Evolutionary conservation across 352 stramenopile species (phyloP), one percentile per base, ranked within the genome.

Genomic region (Aphanomyces astaci): DNA sequence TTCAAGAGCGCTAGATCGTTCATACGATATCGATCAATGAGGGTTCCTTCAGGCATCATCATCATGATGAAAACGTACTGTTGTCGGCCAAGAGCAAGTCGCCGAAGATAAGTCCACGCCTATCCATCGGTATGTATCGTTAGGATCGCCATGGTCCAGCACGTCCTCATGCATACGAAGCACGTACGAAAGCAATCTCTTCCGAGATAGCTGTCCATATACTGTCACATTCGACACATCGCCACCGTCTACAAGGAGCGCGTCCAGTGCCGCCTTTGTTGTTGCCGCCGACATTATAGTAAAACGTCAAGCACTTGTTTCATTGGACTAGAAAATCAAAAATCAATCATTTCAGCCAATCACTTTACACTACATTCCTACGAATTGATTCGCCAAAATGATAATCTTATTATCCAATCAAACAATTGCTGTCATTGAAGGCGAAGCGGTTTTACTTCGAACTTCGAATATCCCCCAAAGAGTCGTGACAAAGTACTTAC

Each of bases 121-220:
- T 49, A 63, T 22, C 19, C 46, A 49, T 63, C 31, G 10, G 9
- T 25, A 40, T 10, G 24, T n/a, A 22, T n/a, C 25, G 31, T 62
- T 22, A 22, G 28, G 10, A 55, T n/a, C 11, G 11, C 48, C 48
- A 22, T 31, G n/a, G 0, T 49, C 9, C 22, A 88, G 64, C 81
- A 90, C 64, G 78, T 87, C 15, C 39, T 46, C 11, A 4, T 53
- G 30, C 1, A 46, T 0, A 22, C 17, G 31, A 39, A 30, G 2
- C 19, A 76, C 77, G 55, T 73, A 88, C 80, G 80, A 88, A 71
- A 93, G 81, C 28, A 82, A 80, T 0, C 85, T 81, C 68, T 82
- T 73, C 65, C 90, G 85, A 79, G 90, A 82, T 13, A 93, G 76
- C 63, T 89, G 82, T 0, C 82, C 85, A 72, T 91, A 72, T 19